Evolutionary conservation across 2,329 filamentous ascomycete species (phyloP).

Genomic region (Fusarium abutilonis): DNA sequence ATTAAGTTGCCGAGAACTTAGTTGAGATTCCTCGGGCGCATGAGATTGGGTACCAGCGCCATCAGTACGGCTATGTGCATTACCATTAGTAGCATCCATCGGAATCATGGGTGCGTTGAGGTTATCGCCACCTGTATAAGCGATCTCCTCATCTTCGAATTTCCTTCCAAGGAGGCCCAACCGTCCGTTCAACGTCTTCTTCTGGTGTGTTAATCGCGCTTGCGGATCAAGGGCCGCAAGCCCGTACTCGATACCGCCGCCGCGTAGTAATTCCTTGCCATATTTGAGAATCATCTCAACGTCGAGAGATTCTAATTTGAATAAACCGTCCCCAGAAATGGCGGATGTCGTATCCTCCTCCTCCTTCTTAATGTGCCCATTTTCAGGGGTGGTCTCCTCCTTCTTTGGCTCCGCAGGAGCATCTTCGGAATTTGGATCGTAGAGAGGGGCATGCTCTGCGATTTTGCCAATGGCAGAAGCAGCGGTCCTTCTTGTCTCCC

Average conservation of each 20-base stretch:
- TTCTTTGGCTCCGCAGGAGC: slow-evolving; percentile 57
- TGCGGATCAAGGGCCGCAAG: slow-evolving; percentile 84
- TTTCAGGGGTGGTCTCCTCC: slow-evolving; percentile 47
- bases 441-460: slow-evolving; percentile 84
- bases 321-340: slow-evolving; percentile 67
- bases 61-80: slow-evolving; percentile 50
- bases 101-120: slow-evolving; percentile 56
- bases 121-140: slow-evolving; percentile 62
- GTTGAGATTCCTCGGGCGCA: slow-evolving; percentile 70
- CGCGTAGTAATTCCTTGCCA: slow-evolving; percentile 85
- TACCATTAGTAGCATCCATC: slow-evolving; percentile 54
- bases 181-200: slow-evolving; percentile 84
- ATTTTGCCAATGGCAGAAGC: slow-evolving; percentile 96
- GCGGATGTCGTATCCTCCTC: slow-evolving; percentile 61
- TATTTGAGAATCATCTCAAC: slow-evolving; percentile 81
- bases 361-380: slow-evolving; percentile 67
- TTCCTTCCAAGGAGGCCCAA: slow-evolving; percentile 86
- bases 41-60: slow-evolving; percentile 53
- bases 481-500: slow-evolving; percentile 94
- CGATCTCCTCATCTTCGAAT: slow-evolving; percentile 83
- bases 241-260: slow-evolving; percentile 85
- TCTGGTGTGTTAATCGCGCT: slow-evolving; percentile 83
- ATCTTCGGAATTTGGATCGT: slow-evolving; percentile 87
- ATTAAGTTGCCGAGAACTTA: slow-evolving; percentile 95
- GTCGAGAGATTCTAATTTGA: slow-evolving; percentile 79